Percentiles rank a stretch among this genome's conserved stretches.
Evolutionary conservation across 2,329 filamentous ascomycete genomes (phyloP).

Genomic region (Aspergillus oerlinghausenensis): DNA sequence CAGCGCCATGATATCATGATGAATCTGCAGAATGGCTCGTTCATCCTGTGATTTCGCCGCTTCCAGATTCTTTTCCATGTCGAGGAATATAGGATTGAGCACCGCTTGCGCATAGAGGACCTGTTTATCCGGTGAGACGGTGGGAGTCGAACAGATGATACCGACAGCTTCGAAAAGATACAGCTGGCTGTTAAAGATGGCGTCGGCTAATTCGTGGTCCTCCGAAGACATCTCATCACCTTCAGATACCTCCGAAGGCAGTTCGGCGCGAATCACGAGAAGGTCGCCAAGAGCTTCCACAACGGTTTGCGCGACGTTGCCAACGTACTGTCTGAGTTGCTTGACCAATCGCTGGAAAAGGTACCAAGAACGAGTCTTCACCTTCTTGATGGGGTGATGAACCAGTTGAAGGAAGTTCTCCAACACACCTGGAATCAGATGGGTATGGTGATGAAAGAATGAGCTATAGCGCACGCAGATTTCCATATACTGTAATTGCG

Average conservation of each 20-base stretch:
- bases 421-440: constrained; percentile 78
- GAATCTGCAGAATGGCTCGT: constrained; percentile 79
- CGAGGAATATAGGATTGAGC: constrained; percentile 82
- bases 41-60: constrained; percentile 76
- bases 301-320: constrained; percentile 83
- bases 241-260: constrained; percentile 67
- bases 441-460: constrained; percentile 82
- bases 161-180: constrained; percentile 94
- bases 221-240: constrained; percentile 96
- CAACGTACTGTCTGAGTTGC: constrained; percentile 76
- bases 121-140: constrained; percentile 78
- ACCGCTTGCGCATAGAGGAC: constrained; percentile 81
- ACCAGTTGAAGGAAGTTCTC: constrained; percentile 89
- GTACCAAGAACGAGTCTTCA: constrained; percentile 93
- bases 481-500: constrained; percentile 96
- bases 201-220: constrained; percentile 84
- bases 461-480: constrained; percentile 90
- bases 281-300: constrained; percentile 87
- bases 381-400: constrained; percentile 80
- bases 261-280: constrained; percentile 82
- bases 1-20: constrained; percentile 94
- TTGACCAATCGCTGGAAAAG: constrained; percentile 91
- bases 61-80: constrained; percentile 75
- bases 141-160: constrained; percentile 76
- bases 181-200: constrained; percentile 83